Conservation (phyloP, 768 basidiomycete species). For the Artomyces pyxidatus region DNA sequence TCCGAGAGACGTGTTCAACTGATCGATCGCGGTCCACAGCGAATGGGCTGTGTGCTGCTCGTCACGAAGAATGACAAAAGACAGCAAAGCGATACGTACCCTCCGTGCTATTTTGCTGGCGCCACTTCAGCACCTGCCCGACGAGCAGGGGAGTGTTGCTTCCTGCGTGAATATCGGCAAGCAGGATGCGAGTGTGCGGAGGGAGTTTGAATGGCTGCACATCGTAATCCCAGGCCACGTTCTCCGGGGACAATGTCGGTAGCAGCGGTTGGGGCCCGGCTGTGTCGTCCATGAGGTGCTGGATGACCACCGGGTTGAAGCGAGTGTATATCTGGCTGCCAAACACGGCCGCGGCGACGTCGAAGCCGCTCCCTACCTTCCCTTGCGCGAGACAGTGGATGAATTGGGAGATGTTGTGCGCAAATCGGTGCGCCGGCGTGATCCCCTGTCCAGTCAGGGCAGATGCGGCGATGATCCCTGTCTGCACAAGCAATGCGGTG, state of each 20-base stretch:
- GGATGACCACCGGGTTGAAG: constrained; percentile 68
- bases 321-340: constrained; percentile 91
- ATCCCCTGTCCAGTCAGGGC: constrained; percentile 31
- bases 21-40: constrained; percentile 58
- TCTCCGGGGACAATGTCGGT: constrained; percentile 53
- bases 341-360: constrained; percentile 88
- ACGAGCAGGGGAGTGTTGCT: constrained; percentile 94
- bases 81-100: constrained; percentile 38
- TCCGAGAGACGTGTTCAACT: constrained; percentile 53
- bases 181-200: constrained; percentile 71
- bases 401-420: constrained; percentile 92
- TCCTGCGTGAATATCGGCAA: constrained; percentile 95
- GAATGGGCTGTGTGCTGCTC: constrained; percentile 38
- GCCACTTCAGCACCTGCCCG: constrained; percentile 86
- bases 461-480: constrained; percentile 47
- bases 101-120: constrained; percentile 49
- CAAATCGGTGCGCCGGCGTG: constrained; percentile 42
- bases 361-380: constrained; percentile 97
- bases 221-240: constrained; percentile 65
- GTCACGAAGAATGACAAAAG: neutral
- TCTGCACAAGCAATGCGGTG: constrained; percentile 73
- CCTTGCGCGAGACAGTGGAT: constrained; percentile 96
- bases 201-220: constrained; percentile 75
- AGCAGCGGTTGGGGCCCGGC: constrained; percentile 29
- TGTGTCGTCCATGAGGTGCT: constrained; percentile 50